phyloP scores from a whole-genome alignment of 202 grass and related monocot genomes.

The Saccharum hybrid region DNA sequence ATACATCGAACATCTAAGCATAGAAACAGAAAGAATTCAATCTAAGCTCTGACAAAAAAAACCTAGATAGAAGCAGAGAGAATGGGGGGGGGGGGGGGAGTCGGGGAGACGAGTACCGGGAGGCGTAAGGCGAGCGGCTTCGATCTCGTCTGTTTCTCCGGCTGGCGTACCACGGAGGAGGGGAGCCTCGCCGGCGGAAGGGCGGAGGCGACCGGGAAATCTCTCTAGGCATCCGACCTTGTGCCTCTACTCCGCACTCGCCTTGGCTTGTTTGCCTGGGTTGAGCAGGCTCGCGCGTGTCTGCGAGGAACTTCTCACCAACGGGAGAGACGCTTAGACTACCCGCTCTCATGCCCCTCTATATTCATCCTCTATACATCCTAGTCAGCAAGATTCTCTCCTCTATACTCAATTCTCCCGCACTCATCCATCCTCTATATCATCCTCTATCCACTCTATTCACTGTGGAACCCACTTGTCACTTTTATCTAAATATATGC shows the following conservation, averaged over 20 bases:
- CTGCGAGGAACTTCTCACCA: too few species aligned
- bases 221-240: constrained; percentile 43
- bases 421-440: too few species aligned
- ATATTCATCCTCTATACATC: too few species aligned
- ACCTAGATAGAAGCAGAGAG: neutral
- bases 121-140: constrained; percentile 42
- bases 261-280: neutral
- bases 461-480: too few species aligned
- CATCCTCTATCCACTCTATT: too few species aligned
- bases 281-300: neutral
- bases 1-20: neutral
- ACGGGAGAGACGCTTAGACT: too few species aligned
- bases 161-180: constrained; percentile 37
- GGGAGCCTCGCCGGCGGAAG: constrained; percentile 44
- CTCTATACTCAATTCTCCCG: too few species aligned
- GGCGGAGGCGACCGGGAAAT: constrained; percentile 46
- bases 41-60: neutral
- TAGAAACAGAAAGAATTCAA: neutral
- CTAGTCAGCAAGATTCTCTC: too few species aligned
- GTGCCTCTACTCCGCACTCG: neutral
- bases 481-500: too few species aligned
- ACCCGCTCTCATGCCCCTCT: too few species aligned
- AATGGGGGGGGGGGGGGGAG: neutral
- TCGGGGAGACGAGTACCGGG: constrained; percentile 12
- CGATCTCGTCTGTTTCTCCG: constrained; percentile 45